phyloP scores from a whole-genome alignment of 208 protist genomes.

The Trypanosoma vivax region DNA sequence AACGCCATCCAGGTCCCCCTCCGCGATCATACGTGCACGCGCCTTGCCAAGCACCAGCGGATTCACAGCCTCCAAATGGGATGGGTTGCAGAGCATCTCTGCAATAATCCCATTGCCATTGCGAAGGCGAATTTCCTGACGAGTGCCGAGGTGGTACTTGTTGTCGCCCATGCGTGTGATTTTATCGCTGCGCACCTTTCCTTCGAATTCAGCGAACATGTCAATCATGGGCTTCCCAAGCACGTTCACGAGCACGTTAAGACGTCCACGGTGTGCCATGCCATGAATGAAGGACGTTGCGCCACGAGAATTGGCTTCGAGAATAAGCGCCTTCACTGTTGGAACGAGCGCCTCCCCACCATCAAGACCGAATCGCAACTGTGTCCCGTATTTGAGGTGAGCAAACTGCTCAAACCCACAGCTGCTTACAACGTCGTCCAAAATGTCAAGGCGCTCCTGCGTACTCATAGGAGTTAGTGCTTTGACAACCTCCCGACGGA shows the following conservation, averaged over 20 bases:
- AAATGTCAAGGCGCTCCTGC: conserved; percentile 59
- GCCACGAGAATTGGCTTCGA: conserved; percentile 72
- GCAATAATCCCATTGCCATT: conserved; percentile 89
- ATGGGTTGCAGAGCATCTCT: conserved; percentile 97
- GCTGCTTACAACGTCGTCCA: conserved; percentile 83
- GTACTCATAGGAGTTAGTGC: conserved; percentile 39
- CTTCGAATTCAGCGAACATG: conserved; percentile 91
- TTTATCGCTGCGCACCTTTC: conserved; percentile 33
- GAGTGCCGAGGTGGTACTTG: conserved; percentile 96
- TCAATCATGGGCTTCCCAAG: conserved; percentile 88
- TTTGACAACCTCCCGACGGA: conserved; percentile 86
- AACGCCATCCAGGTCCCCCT: conserved; percentile 63
- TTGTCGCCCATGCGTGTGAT: conserved; percentile 87
- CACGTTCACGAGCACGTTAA: conserved; percentile 97
- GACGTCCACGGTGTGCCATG: conserved; percentile 97
- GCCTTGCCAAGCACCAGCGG: conserved; percentile 97
- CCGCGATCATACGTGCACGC: conserved; percentile 90
- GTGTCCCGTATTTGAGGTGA: conserved; percentile 88
- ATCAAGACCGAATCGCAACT: conserved; percentile 97
- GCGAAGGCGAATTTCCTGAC: conserved; percentile 48
- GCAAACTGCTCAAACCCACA: conserved; percentile 93
- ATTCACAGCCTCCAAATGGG: conserved; percentile 98
- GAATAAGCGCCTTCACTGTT: conserved; percentile 91
- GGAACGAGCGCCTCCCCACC: conserved; percentile 95
- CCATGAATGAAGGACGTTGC: conserved; percentile 92